phyloP scores from a whole-genome alignment of 352 stramenopile species.

The Globisporangium apiculatum region DNA sequence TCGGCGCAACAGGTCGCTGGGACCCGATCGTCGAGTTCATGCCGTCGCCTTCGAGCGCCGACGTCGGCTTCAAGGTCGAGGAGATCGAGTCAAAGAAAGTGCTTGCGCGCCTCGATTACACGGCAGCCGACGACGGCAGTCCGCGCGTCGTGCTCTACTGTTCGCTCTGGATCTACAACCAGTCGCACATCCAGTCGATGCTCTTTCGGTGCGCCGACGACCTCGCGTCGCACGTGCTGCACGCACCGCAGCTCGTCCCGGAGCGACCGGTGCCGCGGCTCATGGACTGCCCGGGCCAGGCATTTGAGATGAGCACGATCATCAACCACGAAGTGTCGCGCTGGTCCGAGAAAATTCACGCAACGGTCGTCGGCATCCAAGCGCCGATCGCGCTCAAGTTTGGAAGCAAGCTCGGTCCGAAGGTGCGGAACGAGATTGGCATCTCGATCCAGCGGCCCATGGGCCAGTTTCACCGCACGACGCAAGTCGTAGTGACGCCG shows the following conservation, averaged over 20 bases:
- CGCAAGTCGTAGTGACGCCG: constrained; percentile 79
- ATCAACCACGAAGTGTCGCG: constrained; percentile 75
- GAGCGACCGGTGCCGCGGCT: constrained; percentile 64
- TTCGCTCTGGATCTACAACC: constrained; percentile 89
- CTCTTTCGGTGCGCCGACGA: constrained; percentile 71
- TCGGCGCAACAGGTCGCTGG: constrained; percentile 44
- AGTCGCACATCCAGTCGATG: constrained; percentile 77
- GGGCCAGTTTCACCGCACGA: constrained; percentile 83
- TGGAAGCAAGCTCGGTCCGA: constrained; percentile 53
- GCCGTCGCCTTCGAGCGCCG: constrained; percentile 37
- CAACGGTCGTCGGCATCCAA: constrained; percentile 80
- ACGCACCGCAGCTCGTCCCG: constrained; percentile 54
- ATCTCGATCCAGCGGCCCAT: constrained; percentile 83
- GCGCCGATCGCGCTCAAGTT: constrained; percentile 76
- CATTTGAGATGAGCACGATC: constrained; percentile 84
- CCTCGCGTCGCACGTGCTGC: constrained; percentile 27
- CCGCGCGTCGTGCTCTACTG: constrained; percentile 78
- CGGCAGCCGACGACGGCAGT: constrained; percentile 70
- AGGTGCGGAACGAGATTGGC: constrained; percentile 68
- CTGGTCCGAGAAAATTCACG: constrained; percentile 86
- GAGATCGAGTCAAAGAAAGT: constrained; percentile 59
- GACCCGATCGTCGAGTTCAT: constrained; percentile 72
- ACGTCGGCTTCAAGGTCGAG: constrained; percentile 61
- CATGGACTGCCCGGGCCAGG: constrained; percentile 79
- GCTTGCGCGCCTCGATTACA: constrained; percentile 78